A percentile compares a stretch with the other conserved stretches of the same genome.
Evolutionary conservation across 2,329 filamentous ascomycete species (phyloP).

Genomic region (Bipolaris cookei): DNA sequence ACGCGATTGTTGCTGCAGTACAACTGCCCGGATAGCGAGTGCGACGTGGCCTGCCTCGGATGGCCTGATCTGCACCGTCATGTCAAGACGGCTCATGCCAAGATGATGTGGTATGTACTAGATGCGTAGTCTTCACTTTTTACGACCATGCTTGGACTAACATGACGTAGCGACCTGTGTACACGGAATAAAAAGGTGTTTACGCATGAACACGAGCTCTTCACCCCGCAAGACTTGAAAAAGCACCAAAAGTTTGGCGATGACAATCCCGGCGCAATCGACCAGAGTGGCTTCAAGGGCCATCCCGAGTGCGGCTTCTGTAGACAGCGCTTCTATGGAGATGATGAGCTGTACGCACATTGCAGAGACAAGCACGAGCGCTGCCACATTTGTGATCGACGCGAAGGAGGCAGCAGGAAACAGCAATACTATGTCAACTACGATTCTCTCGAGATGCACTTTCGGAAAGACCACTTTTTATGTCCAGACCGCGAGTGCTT

Average conservation of each 20-base stretch:
- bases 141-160: conserved; percentile 12
- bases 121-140: background rate
- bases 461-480: conserved; percentile 83
- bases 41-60: conserved; percentile 82
- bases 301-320: conserved; percentile 96
- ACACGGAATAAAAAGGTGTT: conserved; percentile 97
- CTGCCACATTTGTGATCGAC: conserved; percentile 90
- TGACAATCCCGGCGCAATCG: conserved; percentile 83
- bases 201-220: conserved; percentile 95
- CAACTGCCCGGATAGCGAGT: conserved; percentile 87
- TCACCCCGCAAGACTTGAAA: conserved; percentile 78
- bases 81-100: conserved; percentile 80
- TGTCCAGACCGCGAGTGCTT: conserved; percentile 86
- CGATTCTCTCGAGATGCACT: conserved; percentile 83
- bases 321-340: conserved; percentile 88
- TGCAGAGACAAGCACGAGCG: conserved; percentile 93
- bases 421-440: conserved; percentile 95
- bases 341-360: conserved; percentile 92
- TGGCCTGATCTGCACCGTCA: conserved; percentile 82
- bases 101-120: conserved; percentile 74
- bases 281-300: conserved; percentile 95
- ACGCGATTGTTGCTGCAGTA: conserved; percentile 87
- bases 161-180: conserved; percentile 71
- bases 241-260: conserved; percentile 91
- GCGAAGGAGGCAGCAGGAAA: conserved; percentile 61